Base-by-base conservation (phyloP, 2,329 filamentous ascomycete species). In the Aspergillus pseudoviridinutans region DNA sequence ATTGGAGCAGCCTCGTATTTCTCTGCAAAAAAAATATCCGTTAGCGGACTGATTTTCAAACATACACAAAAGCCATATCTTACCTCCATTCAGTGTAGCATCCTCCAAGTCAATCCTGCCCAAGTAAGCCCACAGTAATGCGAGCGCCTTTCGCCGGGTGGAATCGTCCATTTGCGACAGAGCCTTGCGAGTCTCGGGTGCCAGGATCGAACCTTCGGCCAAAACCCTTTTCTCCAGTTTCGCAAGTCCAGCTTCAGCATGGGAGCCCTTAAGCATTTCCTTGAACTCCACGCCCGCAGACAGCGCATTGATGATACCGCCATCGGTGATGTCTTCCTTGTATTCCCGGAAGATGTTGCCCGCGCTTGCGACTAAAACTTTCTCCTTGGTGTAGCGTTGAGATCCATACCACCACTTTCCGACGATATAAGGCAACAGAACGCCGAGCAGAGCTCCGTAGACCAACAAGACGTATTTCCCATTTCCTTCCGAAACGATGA, bases 401-500 rank as follows among this genome's bases (percentile, higher is more conserved):
- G 91, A 95, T 59, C 95, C 94, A 72, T 99, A 99, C 94, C 94
- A 99, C 94, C 94, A 99, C 58, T 89, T 92, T 50, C 94, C 94
- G 56, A 99, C 93, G 50, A 94, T 81, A 74, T 95, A 99, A 2
- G 94, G 94, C 53, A 99, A 81, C 59, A 97, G 79, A 60, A 97
- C 90, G 55, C 93, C 94, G 53, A 99, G 86, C 42, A 97, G 83
- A 35, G 88, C 76, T 41, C 91, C 92, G 74, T 99, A 99, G 62
- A 97, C 83, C 57, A 97, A 80, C 59, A 99, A 81, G 54, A 99
- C 89, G 71, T 95, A 97, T 80, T 97, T 97, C 64, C 92, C 93
- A 74, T 94, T 95, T 55, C 92, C 93, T 65, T 97, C 91, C 14
- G 90, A 89, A 55, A 99, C 84, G 67, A 99, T 92, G 76, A 94